Base-by-base conservation (phyloP, 805 yeast genomes). In the Lachancea kluyveri region DNA sequence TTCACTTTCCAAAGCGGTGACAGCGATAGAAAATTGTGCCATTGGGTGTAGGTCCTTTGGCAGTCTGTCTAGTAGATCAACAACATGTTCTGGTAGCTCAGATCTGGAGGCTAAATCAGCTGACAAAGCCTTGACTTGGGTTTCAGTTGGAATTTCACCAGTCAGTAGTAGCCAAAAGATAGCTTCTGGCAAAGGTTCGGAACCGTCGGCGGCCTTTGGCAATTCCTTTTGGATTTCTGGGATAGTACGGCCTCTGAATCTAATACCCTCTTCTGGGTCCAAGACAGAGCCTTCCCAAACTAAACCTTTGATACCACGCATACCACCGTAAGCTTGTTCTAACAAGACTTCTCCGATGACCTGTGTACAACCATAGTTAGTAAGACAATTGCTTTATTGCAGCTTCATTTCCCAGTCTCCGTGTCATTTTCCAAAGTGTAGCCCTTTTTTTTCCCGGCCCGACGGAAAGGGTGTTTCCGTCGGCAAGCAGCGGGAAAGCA, bases 221-320 rank as follows among this genome's bases (percentile, higher is more conserved):
- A 82, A 69, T 59, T 72, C 74, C 50, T 68, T 67, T 59, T 75
- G 83, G 55, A 80, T 70, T 45, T 82, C 88, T 43, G 88, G 88
- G 49, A 82, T 83, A 43, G 92, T 81, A 58, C 70, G 68, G 48
- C 90, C 90, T 62, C 90, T 79, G 72, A 82, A 82, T 59, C 87
- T 74, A 55, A 82, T 83, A 61, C 94, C 94, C 62, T 82, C 92
- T 44, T 74, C 74, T 38, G 94, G 81, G 57, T 82, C 94, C 50
- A 82, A 65, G 19, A 81, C 90, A 30, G 90, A 80, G 45, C 90
- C 90, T 69, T 82, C 94, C 92, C 92, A 82, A 33, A 82, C 87
- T 41, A 83, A 67, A 48, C 85, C 84, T 62, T 79, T 77, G 60
- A 82, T 78, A 56, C 94, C 94, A 61, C 94, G 74, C 88, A 79